Percentiles rank a stretch among this genome's conserved stretches.
These are phyloP conservation scores for Sordaria brevicollis DNA, from an alignment of 495 filamentous ascomycete species.

Conservation along the genomic window DNA sequence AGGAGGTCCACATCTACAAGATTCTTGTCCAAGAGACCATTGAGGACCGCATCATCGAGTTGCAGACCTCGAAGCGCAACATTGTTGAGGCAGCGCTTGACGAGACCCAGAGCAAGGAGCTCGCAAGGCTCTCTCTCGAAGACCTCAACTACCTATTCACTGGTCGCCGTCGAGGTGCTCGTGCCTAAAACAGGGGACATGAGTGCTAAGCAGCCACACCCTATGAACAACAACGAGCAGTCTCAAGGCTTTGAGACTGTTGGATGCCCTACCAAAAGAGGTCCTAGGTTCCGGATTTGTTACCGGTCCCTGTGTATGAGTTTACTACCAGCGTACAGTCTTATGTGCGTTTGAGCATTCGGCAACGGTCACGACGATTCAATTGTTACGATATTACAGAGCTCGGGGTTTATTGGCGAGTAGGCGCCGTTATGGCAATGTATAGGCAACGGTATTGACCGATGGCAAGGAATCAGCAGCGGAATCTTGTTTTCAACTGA, in stretches of 20 bases:
- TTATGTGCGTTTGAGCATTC: neutral
- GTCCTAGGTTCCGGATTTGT: neutral
- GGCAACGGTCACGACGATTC: neutral
- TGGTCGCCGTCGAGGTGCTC: neutral
- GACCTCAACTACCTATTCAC: slow-evolving; percentile 71
- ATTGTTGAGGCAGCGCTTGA: slow-evolving; percentile 76
- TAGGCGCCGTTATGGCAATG: neutral
- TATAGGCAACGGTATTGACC: neutral
- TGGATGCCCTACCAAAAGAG: neutral
- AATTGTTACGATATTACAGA: too few relatives aligned
- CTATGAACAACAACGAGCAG: too few relatives aligned
- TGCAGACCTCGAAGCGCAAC: slow-evolving; percentile 78
- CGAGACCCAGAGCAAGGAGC: slow-evolving; percentile 56
- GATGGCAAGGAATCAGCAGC: neutral
- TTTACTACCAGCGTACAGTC: neutral
- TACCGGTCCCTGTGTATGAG: neutral
- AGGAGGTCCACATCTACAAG: slow-evolving; percentile 68
- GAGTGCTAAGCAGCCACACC: too few relatives aligned
- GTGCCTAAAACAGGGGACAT: neutral
- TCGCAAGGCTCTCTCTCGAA: slow-evolving; percentile 48
- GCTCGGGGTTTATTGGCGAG: neutral
- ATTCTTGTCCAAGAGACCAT: slow-evolving; percentile 70
- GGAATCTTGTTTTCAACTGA: neutral
- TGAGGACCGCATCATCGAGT: slow-evolving; percentile 75
- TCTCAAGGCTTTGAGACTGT: neutral